Conservation (phyloP, 2,329 filamentous ascomycete species). For the Rhinocladiella similis region DNA sequence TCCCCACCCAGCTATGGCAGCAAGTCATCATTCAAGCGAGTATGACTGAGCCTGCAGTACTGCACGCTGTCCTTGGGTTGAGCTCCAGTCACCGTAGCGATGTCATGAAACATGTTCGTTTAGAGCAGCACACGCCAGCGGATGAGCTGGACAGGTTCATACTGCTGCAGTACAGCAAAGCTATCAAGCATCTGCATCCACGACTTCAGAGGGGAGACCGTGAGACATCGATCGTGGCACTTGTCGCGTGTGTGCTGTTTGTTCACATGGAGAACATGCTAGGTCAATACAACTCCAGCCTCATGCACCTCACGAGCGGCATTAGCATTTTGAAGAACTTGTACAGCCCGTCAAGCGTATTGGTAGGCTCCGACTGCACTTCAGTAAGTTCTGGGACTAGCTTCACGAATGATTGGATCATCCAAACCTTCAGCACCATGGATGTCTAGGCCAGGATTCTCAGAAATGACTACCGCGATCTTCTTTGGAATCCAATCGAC, state of each 20-base stretch:
- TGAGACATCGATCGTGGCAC: conserved; percentile 36
- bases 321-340: conserved; percentile 30
- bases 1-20: conserved; percentile 41
- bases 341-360: too few species aligned
- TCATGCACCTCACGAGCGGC: conserved; percentile 36
- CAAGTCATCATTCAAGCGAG: conserved; percentile 42
- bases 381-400: not conserved
- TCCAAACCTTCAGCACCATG: conserved; percentile 33
- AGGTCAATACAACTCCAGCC: conserved; percentile 32
- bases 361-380: too few species aligned
- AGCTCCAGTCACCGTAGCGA: conserved; percentile 37
- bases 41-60: conserved; percentile 40
- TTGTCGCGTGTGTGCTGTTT: conserved; percentile 46
- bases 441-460: conserved; percentile 33
- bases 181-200: conserved; percentile 38
- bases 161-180: conserved; percentile 43
- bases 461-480: conserved; percentile 8
- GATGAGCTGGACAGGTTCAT: conserved; percentile 29
- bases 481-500: not conserved
- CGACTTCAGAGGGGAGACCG: conserved; percentile 31
- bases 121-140: too few species aligned
- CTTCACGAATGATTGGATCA: conserved; percentile 23
- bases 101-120: not conserved
- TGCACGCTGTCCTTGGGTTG: conserved; percentile 45
- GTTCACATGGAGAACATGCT: conserved; percentile 43